phyloP scores from a whole-genome alignment of 1,284 basidiomycete species.

The Trichosporon faecale region DNA sequence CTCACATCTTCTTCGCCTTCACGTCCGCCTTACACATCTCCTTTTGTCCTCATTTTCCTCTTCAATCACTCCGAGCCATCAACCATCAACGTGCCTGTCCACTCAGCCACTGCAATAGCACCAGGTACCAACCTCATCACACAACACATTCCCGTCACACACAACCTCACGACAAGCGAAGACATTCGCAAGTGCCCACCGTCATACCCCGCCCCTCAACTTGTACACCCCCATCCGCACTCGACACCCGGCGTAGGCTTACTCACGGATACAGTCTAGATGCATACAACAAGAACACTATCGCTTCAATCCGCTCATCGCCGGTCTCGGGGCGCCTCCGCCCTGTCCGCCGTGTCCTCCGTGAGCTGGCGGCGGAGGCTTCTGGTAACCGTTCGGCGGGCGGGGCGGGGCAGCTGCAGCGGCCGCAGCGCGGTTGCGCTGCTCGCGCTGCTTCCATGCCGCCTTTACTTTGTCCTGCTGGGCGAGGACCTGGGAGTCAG shows the following conservation, averaged over 20 bases:
- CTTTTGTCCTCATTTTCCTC: too few relatives aligned
- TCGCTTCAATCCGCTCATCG: constrained; percentile 1
- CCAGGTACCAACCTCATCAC: too few relatives aligned
- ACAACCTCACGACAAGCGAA: too few relatives aligned
- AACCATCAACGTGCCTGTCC: too few relatives aligned
- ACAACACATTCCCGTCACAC: too few relatives aligned
- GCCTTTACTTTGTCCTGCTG: constrained; percentile 40
- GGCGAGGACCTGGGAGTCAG: constrained; percentile 62
- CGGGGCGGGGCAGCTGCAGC: constrained; percentile 14
- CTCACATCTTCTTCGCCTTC: too few relatives aligned
- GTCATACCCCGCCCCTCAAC: too few relatives aligned
- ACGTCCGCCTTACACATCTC: too few relatives aligned
- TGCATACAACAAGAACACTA: constrained; percentile 5
- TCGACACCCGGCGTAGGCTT: background rate
- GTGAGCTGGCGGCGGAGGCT: background rate
- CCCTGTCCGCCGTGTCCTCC: background rate
- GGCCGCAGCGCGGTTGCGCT: constrained; percentile 17
- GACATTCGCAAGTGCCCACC: too few relatives aligned
- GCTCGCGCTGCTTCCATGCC: constrained; percentile 44
- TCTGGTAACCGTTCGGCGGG: constrained; percentile 4
- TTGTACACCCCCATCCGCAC: too few relatives aligned
- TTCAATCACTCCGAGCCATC: too few relatives aligned
- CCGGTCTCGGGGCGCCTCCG: background rate
- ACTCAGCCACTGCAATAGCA: too few relatives aligned
- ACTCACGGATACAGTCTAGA: background rate